Conservation (phyloP, 2,329 filamentous ascomycete species). For the Fusarium pseudograminearum region DNA sequence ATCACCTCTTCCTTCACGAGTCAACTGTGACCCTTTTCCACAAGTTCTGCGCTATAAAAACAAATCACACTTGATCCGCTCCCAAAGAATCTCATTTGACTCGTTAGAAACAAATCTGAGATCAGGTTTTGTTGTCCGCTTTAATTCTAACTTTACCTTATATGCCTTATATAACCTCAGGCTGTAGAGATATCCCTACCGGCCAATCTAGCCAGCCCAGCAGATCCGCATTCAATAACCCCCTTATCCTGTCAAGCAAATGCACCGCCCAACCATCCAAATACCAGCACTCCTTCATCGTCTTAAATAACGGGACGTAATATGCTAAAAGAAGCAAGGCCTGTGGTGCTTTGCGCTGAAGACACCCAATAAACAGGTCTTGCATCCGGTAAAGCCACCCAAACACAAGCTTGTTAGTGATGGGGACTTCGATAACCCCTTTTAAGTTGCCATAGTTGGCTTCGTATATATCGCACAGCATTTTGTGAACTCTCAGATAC, state of each 20-base stretch:
- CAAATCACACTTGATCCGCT: neutral
- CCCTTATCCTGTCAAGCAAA: constrained; percentile 42
- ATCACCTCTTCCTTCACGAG: neutral
- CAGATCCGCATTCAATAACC: constrained; percentile 34
- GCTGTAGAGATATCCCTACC: constrained; percentile 30
- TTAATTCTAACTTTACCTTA: constrained; percentile 14
- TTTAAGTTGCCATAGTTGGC: constrained; percentile 43
- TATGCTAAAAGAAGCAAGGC: constrained; percentile 47
- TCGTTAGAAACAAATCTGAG: too few relatives aligned
- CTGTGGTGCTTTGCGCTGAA: constrained; percentile 46
- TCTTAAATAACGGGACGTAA: constrained; percentile 42
- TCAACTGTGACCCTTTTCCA: neutral
- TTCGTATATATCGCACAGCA: constrained; percentile 45
- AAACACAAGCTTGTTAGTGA: constrained; percentile 41
- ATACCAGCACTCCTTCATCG: constrained; percentile 40
- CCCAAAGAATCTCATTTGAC: neutral
- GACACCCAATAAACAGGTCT: constrained; percentile 45
- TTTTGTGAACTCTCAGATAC: constrained; percentile 41
- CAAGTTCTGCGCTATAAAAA: neutral
- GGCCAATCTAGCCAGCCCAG: constrained; percentile 46
- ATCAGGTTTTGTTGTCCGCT: neutral
- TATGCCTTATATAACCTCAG: constrained; percentile 6
- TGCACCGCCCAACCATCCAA: constrained; percentile 44
- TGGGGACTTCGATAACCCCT: constrained; percentile 33
- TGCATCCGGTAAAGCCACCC: constrained; percentile 49